Conservation (phyloP, 2,329 filamentous ascomycete genomes). For the Neurospora sp. region DNA sequence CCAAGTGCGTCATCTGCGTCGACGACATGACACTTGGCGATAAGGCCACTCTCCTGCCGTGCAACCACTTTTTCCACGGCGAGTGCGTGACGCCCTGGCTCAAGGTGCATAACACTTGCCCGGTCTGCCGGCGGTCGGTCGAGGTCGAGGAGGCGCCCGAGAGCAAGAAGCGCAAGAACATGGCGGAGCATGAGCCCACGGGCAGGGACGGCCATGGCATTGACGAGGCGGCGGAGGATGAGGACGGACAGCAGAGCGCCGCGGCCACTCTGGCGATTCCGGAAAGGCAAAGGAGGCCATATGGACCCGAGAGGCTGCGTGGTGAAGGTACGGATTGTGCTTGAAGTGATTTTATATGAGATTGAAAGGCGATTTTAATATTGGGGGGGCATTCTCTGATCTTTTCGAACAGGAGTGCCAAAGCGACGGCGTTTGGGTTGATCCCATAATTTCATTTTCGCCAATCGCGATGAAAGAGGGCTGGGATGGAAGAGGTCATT, state of each 20-base stretch:
- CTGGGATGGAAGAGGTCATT: not conserved
- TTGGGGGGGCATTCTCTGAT: not conserved
- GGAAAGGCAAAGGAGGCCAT: not conserved
- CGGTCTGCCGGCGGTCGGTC: conserved; percentile 12
- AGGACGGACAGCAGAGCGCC: not conserved
- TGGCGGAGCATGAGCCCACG: not conserved
- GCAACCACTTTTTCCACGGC: conserved; percentile 16
- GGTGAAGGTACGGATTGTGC: not conserved
- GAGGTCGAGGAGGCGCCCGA: conserved; percentile 6
- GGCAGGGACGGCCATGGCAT: not conserved
- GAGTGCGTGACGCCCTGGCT: conserved; percentile 15
- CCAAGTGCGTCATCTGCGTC: conserved; percentile 9
- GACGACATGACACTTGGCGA: conserved; percentile 12
- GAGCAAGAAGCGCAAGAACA: not conserved
- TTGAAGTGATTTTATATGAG: not conserved
- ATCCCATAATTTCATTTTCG: not conserved
- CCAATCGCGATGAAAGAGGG: not conserved
- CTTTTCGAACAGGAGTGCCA: not conserved
- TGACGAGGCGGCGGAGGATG: not conserved
- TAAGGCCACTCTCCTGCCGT: conserved; percentile 11
- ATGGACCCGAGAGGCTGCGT: not conserved
- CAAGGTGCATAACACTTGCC: conserved; percentile 14
- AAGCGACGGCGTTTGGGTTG: not conserved
- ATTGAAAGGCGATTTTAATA: not conserved
- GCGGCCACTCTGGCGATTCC: not conserved